These are phyloP conservation scores for Gossypium sturtianum DNA, from an alignment of 345 rosid genomes.

Conservation along the genomic window DNA sequence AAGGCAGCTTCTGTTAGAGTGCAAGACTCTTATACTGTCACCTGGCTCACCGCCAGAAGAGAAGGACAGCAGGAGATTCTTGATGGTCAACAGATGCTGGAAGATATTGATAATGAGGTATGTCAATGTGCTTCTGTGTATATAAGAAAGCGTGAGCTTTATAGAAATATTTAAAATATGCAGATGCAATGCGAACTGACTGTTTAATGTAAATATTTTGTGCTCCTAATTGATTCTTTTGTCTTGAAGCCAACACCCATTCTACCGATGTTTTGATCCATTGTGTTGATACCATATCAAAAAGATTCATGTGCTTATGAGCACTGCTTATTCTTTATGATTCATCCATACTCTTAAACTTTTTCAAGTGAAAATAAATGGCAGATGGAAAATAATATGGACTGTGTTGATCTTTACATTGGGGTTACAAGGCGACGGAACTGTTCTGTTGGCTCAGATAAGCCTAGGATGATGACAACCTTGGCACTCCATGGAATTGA, in stretches of 20 bases:
- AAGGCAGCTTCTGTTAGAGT: slow-evolving; percentile 53
- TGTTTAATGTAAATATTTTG: not conserved
- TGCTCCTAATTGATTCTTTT: not conserved
- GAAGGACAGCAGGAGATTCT: slow-evolving; percentile 57
- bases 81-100: slow-evolving; percentile 54
- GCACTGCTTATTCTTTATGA: not conserved
- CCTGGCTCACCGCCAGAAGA: slow-evolving; percentile 71
- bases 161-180: not conserved
- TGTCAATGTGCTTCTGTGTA: not conserved
- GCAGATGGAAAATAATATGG: slow-evolving; percentile 43
- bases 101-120: slow-evolving; percentile 52
- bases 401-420: slow-evolving; percentile 37
- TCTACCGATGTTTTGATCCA: not conserved
- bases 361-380: slow-evolving; percentile 16
- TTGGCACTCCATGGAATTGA: slow-evolving; percentile 51
- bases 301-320: not conserved
- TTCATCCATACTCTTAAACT: slow-evolving; percentile 5
- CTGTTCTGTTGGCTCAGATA: slow-evolving; percentile 46
- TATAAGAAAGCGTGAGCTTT: not conserved
- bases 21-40: slow-evolving; percentile 9
- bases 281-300: not conserved
- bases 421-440: slow-evolving; percentile 59
- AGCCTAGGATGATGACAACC: slow-evolving; percentile 38
- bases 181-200: not conserved
- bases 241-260: not conserved